A percentile compares a stretch with the other conserved stretches of the same genome.
These are phyloP conservation scores for Byssoonygena ceratinophila DNA, from an alignment of 2,329 filamentous ascomycete species.

Conservation along the genomic window DNA sequence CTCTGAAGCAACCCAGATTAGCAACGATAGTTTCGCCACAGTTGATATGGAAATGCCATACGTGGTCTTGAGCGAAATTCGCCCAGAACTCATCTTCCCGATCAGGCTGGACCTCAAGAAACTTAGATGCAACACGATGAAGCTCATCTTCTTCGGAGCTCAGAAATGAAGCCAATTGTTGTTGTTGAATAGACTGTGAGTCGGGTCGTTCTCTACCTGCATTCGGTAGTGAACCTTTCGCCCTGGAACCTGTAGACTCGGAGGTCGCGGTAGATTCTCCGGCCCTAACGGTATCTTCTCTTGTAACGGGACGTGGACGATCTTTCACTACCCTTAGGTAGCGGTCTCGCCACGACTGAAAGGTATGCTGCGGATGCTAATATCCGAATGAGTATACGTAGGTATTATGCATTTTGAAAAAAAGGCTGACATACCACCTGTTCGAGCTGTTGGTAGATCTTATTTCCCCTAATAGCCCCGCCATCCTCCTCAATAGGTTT, in stretches of 20 bases:
- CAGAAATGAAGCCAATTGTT: slow-evolving; percentile 15
- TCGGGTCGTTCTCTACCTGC: not conserved
- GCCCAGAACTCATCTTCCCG: slow-evolving; percentile 20
- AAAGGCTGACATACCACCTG: slow-evolving; percentile 25
- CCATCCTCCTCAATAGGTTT: slow-evolving; percentile 26
- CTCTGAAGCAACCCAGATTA: not conserved
- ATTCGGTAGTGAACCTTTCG: not conserved
- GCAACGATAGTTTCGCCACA: not conserved
- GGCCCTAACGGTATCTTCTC: not conserved
- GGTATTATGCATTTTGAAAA: not conserved
- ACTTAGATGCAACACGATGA: slow-evolving; percentile 18
- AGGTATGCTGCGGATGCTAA: slow-evolving; percentile 38
- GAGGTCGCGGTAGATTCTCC: not conserved
- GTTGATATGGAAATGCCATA: slow-evolving; percentile 7
- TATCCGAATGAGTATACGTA: slow-evolving; percentile 1
- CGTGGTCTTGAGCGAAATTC: slow-evolving; percentile 18
- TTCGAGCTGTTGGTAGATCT: slow-evolving; percentile 38
- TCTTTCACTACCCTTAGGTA: slow-evolving; percentile 35
- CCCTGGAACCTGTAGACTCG: not conserved
- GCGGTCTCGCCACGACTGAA: slow-evolving; percentile 41
- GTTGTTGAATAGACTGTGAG: not conserved
- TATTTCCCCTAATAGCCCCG: slow-evolving; percentile 31
- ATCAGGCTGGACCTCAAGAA: slow-evolving; percentile 18
- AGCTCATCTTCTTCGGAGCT: slow-evolving; percentile 19
- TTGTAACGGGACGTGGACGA: slow-evolving; percentile 27